These are phyloP conservation scores for Botrytis pseudocinerea DNA, from an alignment of 2,329 filamentous ascomycete species.

Conservation along the genomic window DNA sequence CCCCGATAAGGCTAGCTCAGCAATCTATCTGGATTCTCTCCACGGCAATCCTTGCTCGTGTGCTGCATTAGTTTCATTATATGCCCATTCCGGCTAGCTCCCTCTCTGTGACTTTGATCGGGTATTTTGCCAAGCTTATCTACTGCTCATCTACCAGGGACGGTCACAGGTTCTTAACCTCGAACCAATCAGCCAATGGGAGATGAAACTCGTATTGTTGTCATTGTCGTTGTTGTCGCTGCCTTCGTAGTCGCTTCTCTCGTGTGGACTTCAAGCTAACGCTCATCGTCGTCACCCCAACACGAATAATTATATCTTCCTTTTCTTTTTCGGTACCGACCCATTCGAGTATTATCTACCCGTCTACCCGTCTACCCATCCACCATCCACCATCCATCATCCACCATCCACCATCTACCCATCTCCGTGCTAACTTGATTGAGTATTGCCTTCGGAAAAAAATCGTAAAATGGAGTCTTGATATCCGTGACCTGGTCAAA, in stretches of 20 bases:
- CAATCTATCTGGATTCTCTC: not conserved
- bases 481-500: slow-evolving; percentile 1
- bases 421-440: not conserved
- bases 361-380: no score
- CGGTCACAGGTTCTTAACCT: not conserved
- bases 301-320: not conserved
- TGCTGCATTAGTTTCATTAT: not conserved
- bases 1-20: not conserved
- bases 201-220: not conserved
- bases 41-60: not conserved
- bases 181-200: not conserved
- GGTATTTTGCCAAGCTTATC: not conserved
- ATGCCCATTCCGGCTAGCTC: no score
- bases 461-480: not conserved
- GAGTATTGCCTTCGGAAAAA: not conserved
- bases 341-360: no score
- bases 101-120: not conserved
- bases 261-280: not conserved
- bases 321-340: not conserved
- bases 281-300: not conserved
- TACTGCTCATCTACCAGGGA: no score
- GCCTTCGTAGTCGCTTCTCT: not conserved
- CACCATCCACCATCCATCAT: no score
- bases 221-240: not conserved
- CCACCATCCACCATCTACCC: no score